phyloP scores from a whole-genome alignment of 2,329 filamentous ascomycete genomes.

The Coniochaeta sp. region DNA sequence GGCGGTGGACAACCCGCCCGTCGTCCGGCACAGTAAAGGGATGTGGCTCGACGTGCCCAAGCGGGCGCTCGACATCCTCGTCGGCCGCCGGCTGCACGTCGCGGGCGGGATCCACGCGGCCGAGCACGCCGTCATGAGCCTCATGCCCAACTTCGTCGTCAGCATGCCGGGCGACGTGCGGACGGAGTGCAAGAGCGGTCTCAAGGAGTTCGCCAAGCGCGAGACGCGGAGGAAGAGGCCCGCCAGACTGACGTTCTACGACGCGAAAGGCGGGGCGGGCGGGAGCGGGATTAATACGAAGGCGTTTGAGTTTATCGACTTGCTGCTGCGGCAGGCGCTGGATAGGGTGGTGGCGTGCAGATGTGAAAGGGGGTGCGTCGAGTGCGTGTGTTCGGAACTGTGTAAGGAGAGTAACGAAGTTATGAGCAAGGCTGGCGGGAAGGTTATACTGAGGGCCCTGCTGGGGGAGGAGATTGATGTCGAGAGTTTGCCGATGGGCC shows the following conservation, averaged over 20 bases:
- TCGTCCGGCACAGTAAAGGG: conserved; percentile 76
- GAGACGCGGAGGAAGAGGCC: conserved; percentile 72
- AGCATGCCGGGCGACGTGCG: conserved; percentile 85
- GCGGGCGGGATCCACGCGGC: conserved; percentile 91
- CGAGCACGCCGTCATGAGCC: conserved; percentile 79
- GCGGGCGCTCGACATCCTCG: conserved; percentile 69
- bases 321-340: conserved; percentile 69
- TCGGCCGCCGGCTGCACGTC: conserved; percentile 65
- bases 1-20: conserved; percentile 86
- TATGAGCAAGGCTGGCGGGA: conserved; percentile 85
- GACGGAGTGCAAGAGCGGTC: conserved; percentile 84
- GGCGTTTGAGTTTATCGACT: conserved; percentile 86
- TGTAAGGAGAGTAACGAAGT: conserved; percentile 86
- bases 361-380: conserved; percentile 76
- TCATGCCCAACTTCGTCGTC: conserved; percentile 88
- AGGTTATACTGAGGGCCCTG: conserved; percentile 71
- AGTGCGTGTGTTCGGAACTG: conserved; percentile 79
- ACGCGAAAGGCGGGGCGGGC: conserved; percentile 78
- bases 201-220: conserved; percentile 76
- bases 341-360: conserved; percentile 67
- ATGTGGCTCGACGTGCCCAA: conserved; percentile 94
- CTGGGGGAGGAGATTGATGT: conserved; percentile 73
- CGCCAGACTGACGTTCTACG: conserved; percentile 86
- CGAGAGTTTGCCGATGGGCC: conserved; percentile 78
- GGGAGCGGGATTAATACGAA: conserved; percentile 86